Percentiles rank a stretch among this genome's conserved stretches.
phyloP scores from a whole-genome alignment of 805 yeast species.

The Tetrapisispora nanseiensis region DNA sequence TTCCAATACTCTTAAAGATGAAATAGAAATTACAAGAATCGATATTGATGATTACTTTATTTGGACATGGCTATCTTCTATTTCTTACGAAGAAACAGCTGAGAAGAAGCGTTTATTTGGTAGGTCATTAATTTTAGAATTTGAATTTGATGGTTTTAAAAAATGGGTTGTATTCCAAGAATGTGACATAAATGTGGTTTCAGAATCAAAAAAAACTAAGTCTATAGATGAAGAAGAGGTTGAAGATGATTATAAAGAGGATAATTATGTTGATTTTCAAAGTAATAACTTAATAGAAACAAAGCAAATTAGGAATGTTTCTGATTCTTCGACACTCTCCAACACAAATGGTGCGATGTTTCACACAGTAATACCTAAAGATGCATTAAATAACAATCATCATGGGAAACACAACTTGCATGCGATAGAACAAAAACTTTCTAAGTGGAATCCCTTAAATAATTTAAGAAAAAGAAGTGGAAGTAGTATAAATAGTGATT shows the following conservation, averaged over 20 bases:
- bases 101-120: constrained; percentile 64
- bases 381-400: constrained; percentile 12
- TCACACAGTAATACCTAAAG: constrained; percentile 21
- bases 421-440: constrained; percentile 19
- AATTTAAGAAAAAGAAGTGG: constrained; percentile 21
- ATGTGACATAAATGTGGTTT: constrained; percentile 33
- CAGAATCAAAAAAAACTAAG: constrained; percentile 4
- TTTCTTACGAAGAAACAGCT: constrained; percentile 64
- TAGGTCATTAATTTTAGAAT: constrained; percentile 71
- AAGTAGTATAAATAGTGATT: constrained; percentile 6
- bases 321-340: constrained; percentile 3
- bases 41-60: constrained; percentile 79
- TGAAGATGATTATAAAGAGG: not conserved
- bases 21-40: constrained; percentile 42
- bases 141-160: constrained; percentile 63
- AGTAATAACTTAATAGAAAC: not conserved
- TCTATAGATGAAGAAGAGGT: not conserved
- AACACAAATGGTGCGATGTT: constrained; percentile 7
- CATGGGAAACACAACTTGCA: constrained; percentile 12
- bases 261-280: not conserved
- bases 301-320: constrained; percentile 7
- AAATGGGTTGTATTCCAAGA: constrained; percentile 76
- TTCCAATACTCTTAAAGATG: constrained; percentile 17
- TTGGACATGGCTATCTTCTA: constrained; percentile 82
- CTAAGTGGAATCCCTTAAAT: constrained; percentile 26